Evolutionary conservation across 2,329 filamentous ascomycete species (phyloP).

Genomic region (Penicillium sp.): DNA sequence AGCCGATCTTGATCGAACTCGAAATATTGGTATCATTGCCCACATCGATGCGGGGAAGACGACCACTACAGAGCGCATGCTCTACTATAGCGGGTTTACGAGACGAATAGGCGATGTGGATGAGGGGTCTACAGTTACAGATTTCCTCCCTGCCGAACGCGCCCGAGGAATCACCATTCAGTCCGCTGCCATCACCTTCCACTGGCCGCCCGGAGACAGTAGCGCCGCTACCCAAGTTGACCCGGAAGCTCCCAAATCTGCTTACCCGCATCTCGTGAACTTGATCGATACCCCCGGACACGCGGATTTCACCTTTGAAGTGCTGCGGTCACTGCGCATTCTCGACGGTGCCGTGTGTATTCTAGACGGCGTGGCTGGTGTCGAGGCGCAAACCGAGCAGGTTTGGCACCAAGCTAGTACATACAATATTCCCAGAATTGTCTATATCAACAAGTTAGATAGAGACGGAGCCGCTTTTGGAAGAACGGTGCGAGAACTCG

Average conservation of each 20-base stretch:
- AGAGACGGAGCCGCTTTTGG: constrained; percentile 82
- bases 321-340: constrained; percentile 84
- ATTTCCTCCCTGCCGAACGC: constrained; percentile 92
- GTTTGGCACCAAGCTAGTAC: constrained; percentile 91
- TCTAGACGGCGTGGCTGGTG: constrained; percentile 87
- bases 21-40: constrained; percentile 98
- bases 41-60: constrained; percentile 99
- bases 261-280: constrained; percentile 73
- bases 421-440: constrained; percentile 80
- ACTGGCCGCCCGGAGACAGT: constrained; percentile 71
- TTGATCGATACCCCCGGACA: constrained; percentile 96
- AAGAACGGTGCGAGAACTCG: constrained; percentile 84
- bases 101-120: constrained; percentile 92
- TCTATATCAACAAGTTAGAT: constrained; percentile 86
- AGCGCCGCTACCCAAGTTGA: constrained; percentile 25
- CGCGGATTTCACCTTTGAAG: constrained; percentile 96
- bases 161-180: constrained; percentile 96
- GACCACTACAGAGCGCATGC: constrained; percentile 98
- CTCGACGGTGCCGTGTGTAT: constrained; percentile 92
- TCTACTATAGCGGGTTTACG: constrained; percentile 92
- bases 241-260: constrained; percentile 53
- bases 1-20: constrained; percentile 63
- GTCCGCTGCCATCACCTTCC: constrained; percentile 92
- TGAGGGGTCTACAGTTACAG: constrained; percentile 94
- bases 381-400: constrained; percentile 95